Evolutionary conservation across 805 yeast species (phyloP).

Genomic region (Nakazawaea populi): DNA sequence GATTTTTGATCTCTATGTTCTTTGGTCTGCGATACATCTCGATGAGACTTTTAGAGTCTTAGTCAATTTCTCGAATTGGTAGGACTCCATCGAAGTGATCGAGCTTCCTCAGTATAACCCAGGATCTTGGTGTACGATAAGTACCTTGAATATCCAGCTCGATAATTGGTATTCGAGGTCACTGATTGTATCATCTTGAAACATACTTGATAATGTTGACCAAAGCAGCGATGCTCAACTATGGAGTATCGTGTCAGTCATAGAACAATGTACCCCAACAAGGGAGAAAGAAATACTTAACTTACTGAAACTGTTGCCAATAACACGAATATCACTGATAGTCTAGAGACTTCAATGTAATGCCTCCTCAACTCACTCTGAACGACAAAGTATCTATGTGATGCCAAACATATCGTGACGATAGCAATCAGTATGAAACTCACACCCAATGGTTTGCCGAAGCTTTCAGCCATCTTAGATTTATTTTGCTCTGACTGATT

Average conservation of each 20-base stretch:
- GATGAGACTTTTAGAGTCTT: too few relatives aligned
- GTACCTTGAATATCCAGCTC: too few relatives aligned
- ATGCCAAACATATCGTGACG: slow-evolving; percentile 35
- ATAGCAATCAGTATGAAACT: slow-evolving; percentile 38
- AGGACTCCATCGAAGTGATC: too few relatives aligned
- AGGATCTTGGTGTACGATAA: too few relatives aligned
- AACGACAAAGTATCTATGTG: slow-evolving; percentile 37
- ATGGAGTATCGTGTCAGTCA: neutral
- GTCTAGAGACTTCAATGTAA: slow-evolving; percentile 39
- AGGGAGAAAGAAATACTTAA: slow-evolving; percentile 7
- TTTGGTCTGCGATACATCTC: too few relatives aligned
- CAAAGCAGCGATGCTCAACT: slow-evolving; percentile 5
- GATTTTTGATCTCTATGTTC: too few relatives aligned
- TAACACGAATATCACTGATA: slow-evolving; percentile 28
- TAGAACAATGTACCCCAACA: neutral
- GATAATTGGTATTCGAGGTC: too few relatives aligned
- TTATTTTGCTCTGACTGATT: neutral
- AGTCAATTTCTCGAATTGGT: too few relatives aligned
- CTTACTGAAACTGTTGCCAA: slow-evolving; percentile 28
- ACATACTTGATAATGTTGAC: neutral
- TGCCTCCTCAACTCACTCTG: slow-evolving; percentile 32
- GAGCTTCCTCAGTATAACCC: too few relatives aligned
- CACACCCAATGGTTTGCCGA: slow-evolving; percentile 19
- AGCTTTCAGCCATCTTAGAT: slow-evolving; percentile 11
- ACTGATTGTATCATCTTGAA: neutral